A percentile compares a stretch with the other conserved stretches of the same genome.
Evolutionary conservation across 164 flowering plant genomes (phyloP).

Genomic region (Chimonanthus praecox): DNA sequence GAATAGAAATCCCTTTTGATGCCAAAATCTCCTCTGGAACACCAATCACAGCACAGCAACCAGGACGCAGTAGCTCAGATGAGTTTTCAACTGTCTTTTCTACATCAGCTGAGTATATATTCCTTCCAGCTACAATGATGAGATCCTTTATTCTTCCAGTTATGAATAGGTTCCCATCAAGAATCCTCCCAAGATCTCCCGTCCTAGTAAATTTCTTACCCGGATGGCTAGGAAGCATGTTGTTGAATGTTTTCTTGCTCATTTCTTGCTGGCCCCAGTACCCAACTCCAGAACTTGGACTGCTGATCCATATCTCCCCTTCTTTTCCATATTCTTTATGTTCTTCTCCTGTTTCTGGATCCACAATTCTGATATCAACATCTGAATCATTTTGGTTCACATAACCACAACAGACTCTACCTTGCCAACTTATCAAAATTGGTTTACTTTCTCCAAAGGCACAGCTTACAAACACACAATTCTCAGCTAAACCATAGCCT

Average conservation of each 20-base stretch:
- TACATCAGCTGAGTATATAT: slow-evolving; percentile 68
- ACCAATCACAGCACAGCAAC: slow-evolving; percentile 80
- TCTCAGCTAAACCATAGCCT: slow-evolving; percentile 83
- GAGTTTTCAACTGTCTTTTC: slow-evolving; percentile 78
- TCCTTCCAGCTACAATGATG: slow-evolving; percentile 72
- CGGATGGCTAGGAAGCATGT: slow-evolving; percentile 34
- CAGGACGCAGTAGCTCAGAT: slow-evolving; percentile 59
- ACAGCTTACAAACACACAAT: slow-evolving; percentile 75
- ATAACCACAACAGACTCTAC: slow-evolving; percentile 77
- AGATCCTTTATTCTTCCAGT: slow-evolving; percentile 89
- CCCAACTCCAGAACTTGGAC: slow-evolving; percentile 80
- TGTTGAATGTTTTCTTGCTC: slow-evolving; percentile 50
- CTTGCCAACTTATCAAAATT: slow-evolving; percentile 72
- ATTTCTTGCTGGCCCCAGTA: slow-evolving; percentile 68
- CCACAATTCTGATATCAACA: slow-evolving; percentile 57
- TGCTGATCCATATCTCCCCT: slow-evolving; percentile 85
- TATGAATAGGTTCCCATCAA: slow-evolving; percentile 58
- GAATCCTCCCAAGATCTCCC: slow-evolving; percentile 68
- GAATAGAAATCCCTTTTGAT: slow-evolving; percentile 50
- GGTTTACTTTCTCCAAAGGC: slow-evolving; percentile 69
- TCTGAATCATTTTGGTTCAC: slow-evolving; percentile 35
- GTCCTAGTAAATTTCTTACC: slow-evolving; percentile 53
- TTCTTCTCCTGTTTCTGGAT: slow-evolving; percentile 62
- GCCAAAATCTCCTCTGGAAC: slow-evolving; percentile 64
- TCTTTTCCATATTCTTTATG: slow-evolving; percentile 51